Evolutionary conservation across 306 rosid genomes (phyloP).

Genomic region (Hippophae rhamnoides): DNA sequence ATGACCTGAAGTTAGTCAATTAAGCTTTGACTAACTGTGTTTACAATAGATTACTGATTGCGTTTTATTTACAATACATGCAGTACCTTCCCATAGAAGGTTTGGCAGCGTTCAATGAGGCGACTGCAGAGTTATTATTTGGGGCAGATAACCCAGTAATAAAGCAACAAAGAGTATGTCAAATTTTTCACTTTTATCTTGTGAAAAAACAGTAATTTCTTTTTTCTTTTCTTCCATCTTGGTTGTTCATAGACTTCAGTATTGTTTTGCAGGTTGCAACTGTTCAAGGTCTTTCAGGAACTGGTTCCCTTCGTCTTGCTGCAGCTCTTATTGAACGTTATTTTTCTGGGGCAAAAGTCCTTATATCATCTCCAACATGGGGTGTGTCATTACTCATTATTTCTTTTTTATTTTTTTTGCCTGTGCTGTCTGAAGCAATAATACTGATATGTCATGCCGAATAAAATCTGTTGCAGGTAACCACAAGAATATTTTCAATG

Average conservation of each 20-base stretch:
- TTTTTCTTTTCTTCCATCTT: background rate
- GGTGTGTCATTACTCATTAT: conserved; percentile 38
- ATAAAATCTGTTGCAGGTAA: conserved; percentile 49
- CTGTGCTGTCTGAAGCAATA: conserved; percentile 11
- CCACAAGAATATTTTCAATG: conserved; percentile 94
- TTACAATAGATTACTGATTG: conserved; percentile 13
- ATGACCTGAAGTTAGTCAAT: conserved; percentile 17
- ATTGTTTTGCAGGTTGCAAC: conserved; percentile 65
- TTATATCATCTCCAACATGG: conserved; percentile 96
- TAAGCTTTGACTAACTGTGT: no score
- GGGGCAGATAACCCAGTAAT: conserved; percentile 80
- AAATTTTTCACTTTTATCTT: background rate
- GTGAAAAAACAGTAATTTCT: background rate
- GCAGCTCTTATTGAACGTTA: conserved; percentile 84
- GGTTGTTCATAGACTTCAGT: background rate
- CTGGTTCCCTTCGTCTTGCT: conserved; percentile 89
- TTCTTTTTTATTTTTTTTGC: conserved; percentile 3
- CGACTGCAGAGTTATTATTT: conserved; percentile 75
- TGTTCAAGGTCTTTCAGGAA: conserved; percentile 96
- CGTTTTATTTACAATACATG: conserved; percentile 14
- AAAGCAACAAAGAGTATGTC: conserved; percentile 61
- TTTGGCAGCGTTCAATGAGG: conserved; percentile 94
- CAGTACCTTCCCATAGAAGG: conserved; percentile 98
- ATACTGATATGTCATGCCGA: conserved; percentile 5
- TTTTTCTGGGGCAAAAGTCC: conserved; percentile 78